Evolutionary conservation across 2,329 filamentous ascomycete species (phyloP).

Genomic region (Cryphonectria radicalis): DNA sequence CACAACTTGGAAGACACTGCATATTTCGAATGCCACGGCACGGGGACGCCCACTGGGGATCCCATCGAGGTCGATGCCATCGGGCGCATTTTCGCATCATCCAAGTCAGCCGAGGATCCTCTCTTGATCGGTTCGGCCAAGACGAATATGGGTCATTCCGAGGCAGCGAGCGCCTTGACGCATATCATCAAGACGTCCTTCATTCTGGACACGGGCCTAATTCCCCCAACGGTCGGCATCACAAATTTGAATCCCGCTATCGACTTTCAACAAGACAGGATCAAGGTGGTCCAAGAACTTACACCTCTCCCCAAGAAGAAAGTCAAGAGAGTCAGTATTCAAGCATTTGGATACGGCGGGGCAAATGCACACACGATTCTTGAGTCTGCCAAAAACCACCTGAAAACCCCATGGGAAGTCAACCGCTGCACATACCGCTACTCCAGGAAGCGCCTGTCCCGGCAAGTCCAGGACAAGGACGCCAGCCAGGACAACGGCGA

Average conservation of each 20-base stretch:
- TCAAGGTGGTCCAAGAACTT: conserved; percentile 30
- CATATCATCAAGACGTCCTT: conserved; percentile 44
- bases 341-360: conserved; percentile 22
- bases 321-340: conserved; percentile 18
- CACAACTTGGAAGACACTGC: conserved; percentile 23
- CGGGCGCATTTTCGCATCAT: not conserved
- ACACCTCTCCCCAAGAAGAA: conserved; percentile 10
- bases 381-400: conserved; percentile 1
- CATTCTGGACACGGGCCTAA: conserved; percentile 39
- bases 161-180: conserved; percentile 47
- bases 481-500: not conserved
- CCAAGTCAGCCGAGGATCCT: not conserved
- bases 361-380: conserved; percentile 18
- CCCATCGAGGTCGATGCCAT: conserved; percentile 35
- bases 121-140: conserved; percentile 37
- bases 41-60: conserved; percentile 42
- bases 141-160: conserved; percentile 52
- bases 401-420: not conserved
- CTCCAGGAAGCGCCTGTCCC: not conserved
- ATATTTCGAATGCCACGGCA: conserved; percentile 41
- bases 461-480: not conserved
- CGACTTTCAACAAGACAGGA: conserved; percentile 33
- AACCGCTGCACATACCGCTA: not conserved
- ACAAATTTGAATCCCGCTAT: conserved; percentile 41
- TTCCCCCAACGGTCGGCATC: conserved; percentile 45